Evolutionary conservation across 75 land plant genomes (phyloP).

Genomic region (Adiantum capillusveneris): DNA sequence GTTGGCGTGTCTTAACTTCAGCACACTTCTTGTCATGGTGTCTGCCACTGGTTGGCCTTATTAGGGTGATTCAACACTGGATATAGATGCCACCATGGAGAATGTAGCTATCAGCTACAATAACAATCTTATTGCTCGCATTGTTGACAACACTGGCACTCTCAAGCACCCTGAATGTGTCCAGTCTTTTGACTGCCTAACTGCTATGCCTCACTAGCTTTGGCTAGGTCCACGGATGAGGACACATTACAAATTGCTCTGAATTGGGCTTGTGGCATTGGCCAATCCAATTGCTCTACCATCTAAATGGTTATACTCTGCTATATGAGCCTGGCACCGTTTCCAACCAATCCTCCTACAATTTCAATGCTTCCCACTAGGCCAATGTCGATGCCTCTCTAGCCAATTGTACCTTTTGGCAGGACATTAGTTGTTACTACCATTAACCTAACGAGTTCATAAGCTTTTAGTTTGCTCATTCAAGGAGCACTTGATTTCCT

Average conservation of each 20-base stretch:
- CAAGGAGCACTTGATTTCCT: no score
- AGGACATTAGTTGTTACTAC: constrained; percentile 48
- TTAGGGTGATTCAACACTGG: constrained; percentile 39
- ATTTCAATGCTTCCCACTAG: constrained; percentile 70
- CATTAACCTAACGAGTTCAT: constrained; percentile 46
- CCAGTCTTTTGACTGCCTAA: background rate
- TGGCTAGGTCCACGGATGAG: constrained; percentile 40
- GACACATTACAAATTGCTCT: constrained; percentile 51
- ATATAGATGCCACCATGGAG: constrained; percentile 41
- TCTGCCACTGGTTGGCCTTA: constrained; percentile 87
- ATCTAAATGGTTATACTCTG: constrained; percentile 49
- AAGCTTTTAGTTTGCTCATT: no score
- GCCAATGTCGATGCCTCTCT: constrained; percentile 48
- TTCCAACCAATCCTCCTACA: constrained; percentile 60
- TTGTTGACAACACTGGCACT: constrained; percentile 50
- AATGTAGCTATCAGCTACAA: constrained; percentile 57
- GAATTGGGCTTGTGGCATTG: constrained; percentile 80
- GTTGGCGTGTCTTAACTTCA: constrained; percentile 40
- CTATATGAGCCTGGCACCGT: constrained; percentile 45
- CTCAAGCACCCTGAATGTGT: constrained; percentile 36
- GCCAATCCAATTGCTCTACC: constrained; percentile 51
- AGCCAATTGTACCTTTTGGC: constrained; percentile 62
- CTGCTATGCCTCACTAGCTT: constrained; percentile 44
- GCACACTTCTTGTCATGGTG: constrained; percentile 47
- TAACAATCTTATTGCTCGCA: constrained; percentile 42